Evolutionary conservation across 768 basidiomycete genomes (phyloP).

Genomic region (Suillus tomentosus): DNA sequence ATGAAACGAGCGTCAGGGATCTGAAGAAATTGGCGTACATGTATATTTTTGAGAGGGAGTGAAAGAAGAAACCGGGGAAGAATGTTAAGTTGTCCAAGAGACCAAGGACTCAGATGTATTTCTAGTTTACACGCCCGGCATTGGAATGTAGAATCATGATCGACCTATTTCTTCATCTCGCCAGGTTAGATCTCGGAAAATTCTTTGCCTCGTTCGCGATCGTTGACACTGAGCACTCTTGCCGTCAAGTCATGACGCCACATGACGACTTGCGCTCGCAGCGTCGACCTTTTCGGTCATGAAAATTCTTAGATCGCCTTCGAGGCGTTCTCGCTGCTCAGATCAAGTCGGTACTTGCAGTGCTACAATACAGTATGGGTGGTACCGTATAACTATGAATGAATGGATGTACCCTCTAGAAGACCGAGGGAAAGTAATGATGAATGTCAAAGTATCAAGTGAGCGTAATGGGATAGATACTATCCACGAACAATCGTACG

Average conservation of each 20-base stretch:
- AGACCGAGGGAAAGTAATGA: no score
- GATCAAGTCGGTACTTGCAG: no score
- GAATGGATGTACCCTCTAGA: no score
- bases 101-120: not conserved
- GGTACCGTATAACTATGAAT: no score
- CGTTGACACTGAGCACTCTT: not conserved
- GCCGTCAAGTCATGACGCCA: not conserved
- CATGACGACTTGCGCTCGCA: no score
- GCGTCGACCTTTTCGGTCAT: not conserved
- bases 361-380: no score
- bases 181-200: not conserved
- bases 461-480: no score
- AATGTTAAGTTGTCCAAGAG: not conserved
- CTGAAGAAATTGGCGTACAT: slow-evolving; percentile 88
- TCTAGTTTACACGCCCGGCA: slow-evolving; percentile 1
- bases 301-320: not conserved
- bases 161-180: not conserved
- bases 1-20: slow-evolving; percentile 75
- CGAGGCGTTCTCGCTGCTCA: no score
- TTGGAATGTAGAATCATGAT: slow-evolving; percentile 3
- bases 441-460: no score
- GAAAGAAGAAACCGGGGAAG: not conserved
- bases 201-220: not conserved
- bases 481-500: no score
- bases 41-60: slow-evolving; percentile 78